These are phyloP conservation scores for Plasmodium gonderi DNA, from an alignment of 169 alveolate species.

Conservation along the genomic window DNA sequence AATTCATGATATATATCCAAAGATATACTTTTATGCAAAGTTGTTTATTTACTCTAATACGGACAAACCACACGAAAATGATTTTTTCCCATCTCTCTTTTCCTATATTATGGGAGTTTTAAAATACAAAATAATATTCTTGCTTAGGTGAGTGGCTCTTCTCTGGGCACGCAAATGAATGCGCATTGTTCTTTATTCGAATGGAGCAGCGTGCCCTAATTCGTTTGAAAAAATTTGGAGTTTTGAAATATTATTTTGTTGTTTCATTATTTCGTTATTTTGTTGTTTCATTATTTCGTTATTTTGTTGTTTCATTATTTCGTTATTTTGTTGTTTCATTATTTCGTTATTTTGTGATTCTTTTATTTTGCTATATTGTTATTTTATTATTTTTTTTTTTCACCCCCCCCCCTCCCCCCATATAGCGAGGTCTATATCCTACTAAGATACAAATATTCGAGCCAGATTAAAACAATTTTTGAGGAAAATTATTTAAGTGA, in stretches of 20 bases:
- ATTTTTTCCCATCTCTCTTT: conserved; percentile 25
- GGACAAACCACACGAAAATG: conserved; percentile 33
- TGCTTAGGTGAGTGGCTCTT: conserved; percentile 24
- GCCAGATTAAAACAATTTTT: not conserved
- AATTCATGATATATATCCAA: conserved; percentile 36
- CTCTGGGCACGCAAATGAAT: not conserved
- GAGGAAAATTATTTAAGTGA: conserved; percentile 51
- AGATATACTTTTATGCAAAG: conserved; percentile 64
- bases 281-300: no score
- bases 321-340: not conserved
- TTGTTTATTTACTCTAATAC: conserved; percentile 57
- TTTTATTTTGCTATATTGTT: not conserved
- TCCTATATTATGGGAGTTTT: conserved; percentile 40
- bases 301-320: not conserved
- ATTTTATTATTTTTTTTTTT: not conserved
- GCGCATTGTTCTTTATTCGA: not conserved
- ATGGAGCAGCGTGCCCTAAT: no score
- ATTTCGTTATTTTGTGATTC: not conserved
- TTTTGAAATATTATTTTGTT: no score
- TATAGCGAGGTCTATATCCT: conserved; percentile 53
- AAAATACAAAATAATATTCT: conserved; percentile 36
- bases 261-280: no score
- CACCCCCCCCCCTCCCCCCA: not conserved
- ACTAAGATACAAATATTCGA: conserved; percentile 24
- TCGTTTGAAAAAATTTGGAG: no score